Conservation (phyloP, 208 protist genomes). For the Trypanosoma caninum region DNA sequence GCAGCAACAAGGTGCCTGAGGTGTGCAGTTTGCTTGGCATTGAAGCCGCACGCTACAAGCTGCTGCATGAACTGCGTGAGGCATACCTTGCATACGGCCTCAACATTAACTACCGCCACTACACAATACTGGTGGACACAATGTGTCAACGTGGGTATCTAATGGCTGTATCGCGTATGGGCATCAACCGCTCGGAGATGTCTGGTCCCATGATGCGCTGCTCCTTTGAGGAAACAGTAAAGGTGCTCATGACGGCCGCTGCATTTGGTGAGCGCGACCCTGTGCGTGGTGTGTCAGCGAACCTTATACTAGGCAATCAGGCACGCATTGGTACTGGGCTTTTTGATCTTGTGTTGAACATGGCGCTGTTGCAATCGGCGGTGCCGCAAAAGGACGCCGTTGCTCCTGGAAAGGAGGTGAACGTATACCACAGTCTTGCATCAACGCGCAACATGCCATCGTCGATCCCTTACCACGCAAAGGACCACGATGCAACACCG, state of each 20-base stretch:
- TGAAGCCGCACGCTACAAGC: conserved; percentile 76
- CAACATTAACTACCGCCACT: conserved; percentile 99
- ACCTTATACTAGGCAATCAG: conserved; percentile 98
- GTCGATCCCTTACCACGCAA: conserved; percentile 26
- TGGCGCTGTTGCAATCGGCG: conserved; percentile 83
- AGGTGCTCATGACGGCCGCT: conserved; percentile 98
- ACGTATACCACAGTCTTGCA: conserved; percentile 75
- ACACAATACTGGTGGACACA: conserved; percentile 97
- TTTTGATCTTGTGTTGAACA: conserved; percentile 96
- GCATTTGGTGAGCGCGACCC: conserved; percentile 95
- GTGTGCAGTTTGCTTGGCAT: conserved; percentile 94
- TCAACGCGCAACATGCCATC: conserved; percentile 48
- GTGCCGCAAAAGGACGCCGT: conserved; percentile 78
- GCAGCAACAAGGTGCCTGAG: conserved; percentile 99
- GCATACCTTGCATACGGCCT: conserved; percentile 95
- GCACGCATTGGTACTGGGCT: conserved; percentile 95
- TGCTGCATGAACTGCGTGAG: conserved; percentile 88
- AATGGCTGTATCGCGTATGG: conserved; percentile 96
- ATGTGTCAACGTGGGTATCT: conserved; percentile 98
- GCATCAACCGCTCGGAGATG: conserved; percentile 94
- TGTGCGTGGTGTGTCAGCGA: conserved; percentile 96
- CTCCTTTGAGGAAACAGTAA: conserved; percentile 99
- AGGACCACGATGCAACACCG: conserved; percentile 53
- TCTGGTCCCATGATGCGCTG: conserved; percentile 97
- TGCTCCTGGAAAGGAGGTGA: conserved; percentile 61